Conservation (phyloP, 805 yeast species). For the Candida sakaeoensis region DNA sequence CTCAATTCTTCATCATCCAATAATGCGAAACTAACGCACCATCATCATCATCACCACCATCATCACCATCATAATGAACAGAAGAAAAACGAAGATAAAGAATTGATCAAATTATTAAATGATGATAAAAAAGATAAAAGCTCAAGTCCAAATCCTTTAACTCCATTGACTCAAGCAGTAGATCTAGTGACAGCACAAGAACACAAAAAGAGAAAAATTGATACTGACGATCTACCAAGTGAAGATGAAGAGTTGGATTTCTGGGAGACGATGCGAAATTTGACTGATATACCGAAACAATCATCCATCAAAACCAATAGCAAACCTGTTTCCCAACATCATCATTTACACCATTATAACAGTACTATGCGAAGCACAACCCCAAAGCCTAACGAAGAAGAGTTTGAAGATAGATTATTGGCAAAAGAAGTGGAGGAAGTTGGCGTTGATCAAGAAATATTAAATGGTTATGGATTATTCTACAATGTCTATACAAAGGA, state of each 20-base stretch:
- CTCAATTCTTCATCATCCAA: conserved; percentile 52
- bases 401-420: conserved; percentile 17
- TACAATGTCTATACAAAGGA: conserved; percentile 35
- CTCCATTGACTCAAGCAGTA: conserved; percentile 41
- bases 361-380: conserved; percentile 13
- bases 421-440: conserved; percentile 10
- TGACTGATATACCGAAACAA: conserved; percentile 32
- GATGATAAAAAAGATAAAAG: conserved; percentile 9
- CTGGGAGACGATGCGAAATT: conserved; percentile 64
- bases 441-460: conserved; percentile 32
- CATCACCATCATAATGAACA: conserved; percentile 18
- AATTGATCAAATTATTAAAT: conserved; percentile 44
- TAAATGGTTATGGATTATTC: conserved; percentile 35
- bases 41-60: conserved; percentile 30
- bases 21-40: conserved; percentile 17
- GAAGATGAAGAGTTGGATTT: conserved; percentile 64
- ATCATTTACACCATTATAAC: conserved; percentile 41
- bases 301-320: conserved; percentile 7
- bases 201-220: conserved; percentile 9
- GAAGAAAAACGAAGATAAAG: conserved; percentile 26
- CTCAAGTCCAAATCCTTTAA: conserved; percentile 18
- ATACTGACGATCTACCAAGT: conserved; percentile 9
- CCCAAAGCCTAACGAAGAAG: conserved; percentile 9
- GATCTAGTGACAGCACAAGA: conserved; percentile 35
- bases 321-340: conserved; percentile 52